Conservation (phyloP, 306 rosid species). For the Citrullus amarus region DNA sequence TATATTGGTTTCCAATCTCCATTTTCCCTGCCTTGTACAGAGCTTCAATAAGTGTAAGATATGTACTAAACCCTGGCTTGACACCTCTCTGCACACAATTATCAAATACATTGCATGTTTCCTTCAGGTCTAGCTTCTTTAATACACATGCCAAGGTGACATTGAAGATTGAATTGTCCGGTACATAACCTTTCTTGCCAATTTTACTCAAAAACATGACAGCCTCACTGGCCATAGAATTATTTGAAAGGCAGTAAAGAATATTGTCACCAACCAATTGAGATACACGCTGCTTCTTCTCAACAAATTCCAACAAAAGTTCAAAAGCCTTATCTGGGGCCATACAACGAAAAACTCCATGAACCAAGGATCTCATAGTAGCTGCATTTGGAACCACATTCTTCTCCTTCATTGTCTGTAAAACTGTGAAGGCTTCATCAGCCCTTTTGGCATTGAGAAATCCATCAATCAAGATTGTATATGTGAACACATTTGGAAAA, state of each 20-base stretch:
- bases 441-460: conserved; percentile 63
- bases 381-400: conserved; percentile 55
- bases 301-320: conserved; percentile 34
- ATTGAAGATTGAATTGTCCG: conserved; percentile 43
- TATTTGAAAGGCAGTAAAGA: conserved; percentile 48
- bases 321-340: conserved; percentile 49
- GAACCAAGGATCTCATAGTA: conserved; percentile 61
- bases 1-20: conserved; percentile 38
- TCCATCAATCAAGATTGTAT: conserved; percentile 67
- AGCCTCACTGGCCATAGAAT: conserved; percentile 46
- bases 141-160: conserved; percentile 51
- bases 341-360: conserved; percentile 58
- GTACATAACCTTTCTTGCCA: conserved; percentile 40
- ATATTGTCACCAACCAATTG: conserved; percentile 55
- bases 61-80: conserved; percentile 41
- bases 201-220: conserved; percentile 31
- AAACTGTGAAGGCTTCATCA: conserved; percentile 52
- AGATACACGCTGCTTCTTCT: conserved; percentile 24
- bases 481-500: conserved; percentile 65
- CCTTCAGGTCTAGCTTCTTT: conserved; percentile 38
- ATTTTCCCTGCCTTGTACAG: conserved; percentile 31
- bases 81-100: conserved; percentile 34
- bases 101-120: conserved; percentile 36
- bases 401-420: conserved; percentile 58
- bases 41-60: conserved; percentile 50